These are phyloP conservation scores for Solanum appendiculatum DNA, from an alignment of 257 asterid species.

Conservation along the genomic window DNA sequence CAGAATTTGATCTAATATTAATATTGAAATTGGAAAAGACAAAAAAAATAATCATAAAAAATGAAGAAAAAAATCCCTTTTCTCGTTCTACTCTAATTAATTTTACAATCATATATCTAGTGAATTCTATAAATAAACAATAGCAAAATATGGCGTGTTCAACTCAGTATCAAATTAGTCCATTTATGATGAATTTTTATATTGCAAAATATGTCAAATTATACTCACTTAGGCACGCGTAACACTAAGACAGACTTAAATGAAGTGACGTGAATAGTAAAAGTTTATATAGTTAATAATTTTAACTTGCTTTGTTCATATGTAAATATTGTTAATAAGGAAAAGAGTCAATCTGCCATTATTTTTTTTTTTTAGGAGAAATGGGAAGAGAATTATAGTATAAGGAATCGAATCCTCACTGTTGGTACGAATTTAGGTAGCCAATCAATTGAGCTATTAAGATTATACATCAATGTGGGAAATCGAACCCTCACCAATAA, in stretches of 20 bases:
- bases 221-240: not conserved
- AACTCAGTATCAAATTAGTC: not conserved
- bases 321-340: not conserved
- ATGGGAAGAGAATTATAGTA: too few species aligned
- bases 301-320: not conserved
- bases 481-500: too few species aligned
- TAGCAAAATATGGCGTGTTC: not conserved
- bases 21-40: not conserved
- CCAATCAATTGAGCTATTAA: not conserved
- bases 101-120: not conserved
- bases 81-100: not conserved
- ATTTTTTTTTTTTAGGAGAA: too few species aligned
- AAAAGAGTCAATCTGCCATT: not conserved
- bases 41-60: constrained; percentile 1
- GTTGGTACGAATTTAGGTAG: too few species aligned
- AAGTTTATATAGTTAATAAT: not conserved
- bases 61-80: not conserved
- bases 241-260: not conserved
- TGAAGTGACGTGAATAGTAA: not conserved
- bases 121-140: not conserved
- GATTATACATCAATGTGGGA: too few species aligned
- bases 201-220: not conserved
- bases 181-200: not conserved
- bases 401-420: too few species aligned
- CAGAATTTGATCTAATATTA: not conserved